phyloP scores from a whole-genome alignment of 2,329 filamentous ascomycete species.

The Cladorrhinum sp. region DNA sequence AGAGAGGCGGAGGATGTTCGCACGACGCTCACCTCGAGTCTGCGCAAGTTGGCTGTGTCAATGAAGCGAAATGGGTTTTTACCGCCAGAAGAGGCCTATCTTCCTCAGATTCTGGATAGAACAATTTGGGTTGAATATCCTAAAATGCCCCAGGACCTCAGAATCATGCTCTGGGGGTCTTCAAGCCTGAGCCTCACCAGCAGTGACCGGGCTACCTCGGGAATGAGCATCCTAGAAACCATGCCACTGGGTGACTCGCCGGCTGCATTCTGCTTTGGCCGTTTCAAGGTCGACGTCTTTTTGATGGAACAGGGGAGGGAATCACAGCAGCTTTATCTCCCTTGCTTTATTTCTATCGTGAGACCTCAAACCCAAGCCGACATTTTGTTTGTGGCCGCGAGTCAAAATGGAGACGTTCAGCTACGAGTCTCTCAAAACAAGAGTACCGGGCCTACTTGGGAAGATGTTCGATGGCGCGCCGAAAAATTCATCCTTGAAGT shows the following conservation, averaged over 20 bases:
- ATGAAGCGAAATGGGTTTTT: conserved; percentile 83
- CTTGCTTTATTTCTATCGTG: conserved; percentile 72
- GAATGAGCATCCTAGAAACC: conserved; percentile 59
- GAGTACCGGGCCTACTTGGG: conserved; percentile 70
- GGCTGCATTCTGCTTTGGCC: conserved; percentile 73
- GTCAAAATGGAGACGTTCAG: conserved; percentile 75
- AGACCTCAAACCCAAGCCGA: conserved; percentile 67
- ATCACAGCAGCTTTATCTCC: conserved; percentile 64
- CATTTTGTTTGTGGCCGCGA: conserved; percentile 71
- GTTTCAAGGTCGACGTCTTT: conserved; percentile 70
- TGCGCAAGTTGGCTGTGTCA: conserved; percentile 73
- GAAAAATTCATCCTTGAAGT: conserved; percentile 65
- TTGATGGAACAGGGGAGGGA: conserved; percentile 71
- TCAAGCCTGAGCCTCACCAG: conserved; percentile 49
- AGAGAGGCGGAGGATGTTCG: conserved; percentile 52
- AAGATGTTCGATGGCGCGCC: conserved; percentile 76
- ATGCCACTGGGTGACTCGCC: conserved; percentile 75
- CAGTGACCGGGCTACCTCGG: conserved; percentile 45
- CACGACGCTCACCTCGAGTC: conserved; percentile 57
- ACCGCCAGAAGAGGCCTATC: conserved; percentile 63
- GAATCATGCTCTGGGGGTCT: conserved; percentile 65
- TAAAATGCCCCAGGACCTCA: conserved; percentile 66
- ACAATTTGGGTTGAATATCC: conserved; percentile 81
- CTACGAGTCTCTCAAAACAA: conserved; percentile 68
- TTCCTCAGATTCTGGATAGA: conserved; percentile 77